These are phyloP conservation scores for Peronospora belbahrii DNA, from an alignment of 352 stramenopile species.

Conservation along the genomic window DNA sequence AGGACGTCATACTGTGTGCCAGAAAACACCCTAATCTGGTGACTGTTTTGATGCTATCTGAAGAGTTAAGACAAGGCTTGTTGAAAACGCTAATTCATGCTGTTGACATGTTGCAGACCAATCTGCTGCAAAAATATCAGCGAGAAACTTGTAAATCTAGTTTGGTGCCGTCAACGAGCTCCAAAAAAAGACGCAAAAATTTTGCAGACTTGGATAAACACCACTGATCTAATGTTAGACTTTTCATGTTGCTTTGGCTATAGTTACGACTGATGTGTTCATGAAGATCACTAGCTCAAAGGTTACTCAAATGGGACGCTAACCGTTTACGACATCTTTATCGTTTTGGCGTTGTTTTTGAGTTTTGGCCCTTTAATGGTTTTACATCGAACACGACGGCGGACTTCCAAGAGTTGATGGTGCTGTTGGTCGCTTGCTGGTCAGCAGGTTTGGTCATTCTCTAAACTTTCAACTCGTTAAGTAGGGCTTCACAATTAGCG, in stretches of 20 bases:
- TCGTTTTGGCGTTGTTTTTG: too few relatives aligned
- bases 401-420: too few relatives aligned
- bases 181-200: constrained; percentile 29
- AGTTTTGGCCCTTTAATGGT: too few relatives aligned
- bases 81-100: background rate
- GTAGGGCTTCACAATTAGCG: too few relatives aligned
- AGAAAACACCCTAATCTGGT: constrained; percentile 59
- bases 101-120: constrained; percentile 25
- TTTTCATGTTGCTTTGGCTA: background rate
- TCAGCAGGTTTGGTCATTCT: too few relatives aligned
- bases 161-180: constrained; percentile 1
- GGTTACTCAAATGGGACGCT: background rate
- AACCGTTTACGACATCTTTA: too few relatives aligned
- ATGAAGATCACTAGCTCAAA: constrained; percentile 8
- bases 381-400: too few relatives aligned
- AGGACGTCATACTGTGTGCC: constrained; percentile 59
- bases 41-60: background rate
- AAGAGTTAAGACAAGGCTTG: background rate
- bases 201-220: constrained; percentile 22
- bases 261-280: constrained; percentile 4
- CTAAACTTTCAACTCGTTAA: too few relatives aligned
- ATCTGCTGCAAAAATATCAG: constrained; percentile 51
- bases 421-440: too few relatives aligned
- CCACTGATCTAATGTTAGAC: constrained; percentile 3
- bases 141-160: constrained; percentile 31